Percentiles rank a stretch among this genome's conserved stretches.
phyloP scores from a whole-genome alignment of 768 basidiomycete genomes.

The Lactarius hatsudake region DNA sequence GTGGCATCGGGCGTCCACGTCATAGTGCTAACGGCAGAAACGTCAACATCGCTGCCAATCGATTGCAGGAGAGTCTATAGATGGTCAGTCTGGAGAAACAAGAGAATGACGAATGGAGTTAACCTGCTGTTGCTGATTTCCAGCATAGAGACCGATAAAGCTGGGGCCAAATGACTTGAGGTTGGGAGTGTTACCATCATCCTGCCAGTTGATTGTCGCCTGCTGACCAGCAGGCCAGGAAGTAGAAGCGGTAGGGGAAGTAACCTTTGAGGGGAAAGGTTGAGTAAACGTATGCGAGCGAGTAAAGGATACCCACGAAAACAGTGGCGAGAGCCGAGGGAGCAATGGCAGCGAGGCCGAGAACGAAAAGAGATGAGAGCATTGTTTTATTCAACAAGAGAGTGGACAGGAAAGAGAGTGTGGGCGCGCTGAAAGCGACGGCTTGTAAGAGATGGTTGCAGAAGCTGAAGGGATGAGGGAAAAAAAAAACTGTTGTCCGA shows the following conservation, averaged over 20 bases:
- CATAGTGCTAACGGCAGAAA: constrained; percentile 46
- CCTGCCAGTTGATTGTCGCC: constrained; percentile 57
- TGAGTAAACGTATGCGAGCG: neutral
- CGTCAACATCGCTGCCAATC: constrained; percentile 49
- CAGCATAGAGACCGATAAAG: constrained; percentile 58
- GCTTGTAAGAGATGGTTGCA: neutral
- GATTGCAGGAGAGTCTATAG: constrained; percentile 54
- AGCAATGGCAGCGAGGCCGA: constrained; percentile 18
- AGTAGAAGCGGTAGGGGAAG: constrained; percentile 48
- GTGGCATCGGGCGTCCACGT: constrained; percentile 49
- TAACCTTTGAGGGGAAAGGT: constrained; percentile 43
- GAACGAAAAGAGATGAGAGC: constrained; percentile 19
- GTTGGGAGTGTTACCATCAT: constrained; percentile 46
- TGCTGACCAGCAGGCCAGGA: constrained; percentile 49
- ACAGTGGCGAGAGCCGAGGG: constrained; percentile 19
- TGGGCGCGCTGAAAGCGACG: constrained; percentile 15
- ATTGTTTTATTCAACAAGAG: constrained; percentile 21
- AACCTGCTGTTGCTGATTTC: constrained; percentile 63
- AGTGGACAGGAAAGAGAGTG: constrained; percentile 25
- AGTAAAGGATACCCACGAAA: constrained; percentile 16
- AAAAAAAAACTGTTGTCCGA: neutral
- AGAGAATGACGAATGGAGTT: neutral
- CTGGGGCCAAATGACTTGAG: constrained; percentile 51
- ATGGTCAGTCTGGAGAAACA: constrained; percentile 23
- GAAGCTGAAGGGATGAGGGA: neutral